Conservation (phyloP, 495 filamentous ascomycete genomes). For the Aspergillus nidulans region DNA sequence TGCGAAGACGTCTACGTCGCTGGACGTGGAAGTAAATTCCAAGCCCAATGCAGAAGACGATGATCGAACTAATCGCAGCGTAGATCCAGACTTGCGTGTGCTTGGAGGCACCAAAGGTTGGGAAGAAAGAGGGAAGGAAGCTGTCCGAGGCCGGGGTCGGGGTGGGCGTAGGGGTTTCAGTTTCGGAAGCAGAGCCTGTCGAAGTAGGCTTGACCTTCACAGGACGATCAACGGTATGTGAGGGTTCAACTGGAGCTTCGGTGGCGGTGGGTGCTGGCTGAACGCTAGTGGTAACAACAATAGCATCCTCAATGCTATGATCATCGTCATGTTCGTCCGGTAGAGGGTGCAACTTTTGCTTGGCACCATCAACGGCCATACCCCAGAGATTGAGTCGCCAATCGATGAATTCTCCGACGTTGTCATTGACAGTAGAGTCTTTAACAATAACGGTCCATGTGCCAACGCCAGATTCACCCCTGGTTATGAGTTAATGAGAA, state of each 20-base stretch:
- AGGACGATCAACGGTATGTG: slow-evolving; percentile 75
- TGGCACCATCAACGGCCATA: slow-evolving; percentile 69
- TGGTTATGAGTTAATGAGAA: slow-evolving; percentile 29
- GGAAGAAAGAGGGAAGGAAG: slow-evolving; percentile 85
- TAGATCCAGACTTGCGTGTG: slow-evolving; percentile 95
- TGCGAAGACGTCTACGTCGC: slow-evolving; percentile 68
- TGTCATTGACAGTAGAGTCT: slow-evolving; percentile 73
- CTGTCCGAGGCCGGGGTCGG: slow-evolving; percentile 42
- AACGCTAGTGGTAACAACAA: slow-evolving; percentile 51
- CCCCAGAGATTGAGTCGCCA: slow-evolving; percentile 97
- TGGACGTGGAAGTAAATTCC: slow-evolving; percentile 76
- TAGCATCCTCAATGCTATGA: slow-evolving; percentile 57
- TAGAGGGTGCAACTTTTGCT: slow-evolving; percentile 70
- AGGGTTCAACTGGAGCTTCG: slow-evolving; percentile 42
- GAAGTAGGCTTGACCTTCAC: slow-evolving; percentile 55
- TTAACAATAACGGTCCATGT: slow-evolving; percentile 89
- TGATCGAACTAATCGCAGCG: slow-evolving; percentile 74
- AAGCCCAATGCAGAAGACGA: slow-evolving; percentile 75
- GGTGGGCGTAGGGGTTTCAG: slow-evolving; percentile 34
- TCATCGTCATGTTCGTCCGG: slow-evolving; percentile 83
- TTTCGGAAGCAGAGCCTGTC: slow-evolving; percentile 24
- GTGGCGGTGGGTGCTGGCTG: slow-evolving; percentile 43
- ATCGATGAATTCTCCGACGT: slow-evolving; percentile 75
- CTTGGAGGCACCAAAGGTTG: slow-evolving; percentile 89
- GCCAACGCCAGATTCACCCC: slow-evolving; percentile 85